Conservation (phyloP, 176 grass and related monocot genomes). For the Aechmea fasciata region DNA sequence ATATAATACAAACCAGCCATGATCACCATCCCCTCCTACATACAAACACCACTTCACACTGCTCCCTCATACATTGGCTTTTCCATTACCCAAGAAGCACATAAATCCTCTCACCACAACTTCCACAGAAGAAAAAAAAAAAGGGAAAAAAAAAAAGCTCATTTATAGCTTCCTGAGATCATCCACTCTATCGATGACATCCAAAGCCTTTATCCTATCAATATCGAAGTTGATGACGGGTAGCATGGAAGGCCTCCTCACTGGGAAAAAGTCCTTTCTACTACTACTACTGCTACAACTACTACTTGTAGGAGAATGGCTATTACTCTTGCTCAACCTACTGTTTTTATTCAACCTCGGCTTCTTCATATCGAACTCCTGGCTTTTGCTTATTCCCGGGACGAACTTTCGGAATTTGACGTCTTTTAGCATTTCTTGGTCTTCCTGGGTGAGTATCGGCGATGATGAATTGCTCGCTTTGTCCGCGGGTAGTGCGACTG, state of each 20-base stretch:
- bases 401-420: slow-evolving; percentile 69
- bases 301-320: slow-evolving; percentile 53
- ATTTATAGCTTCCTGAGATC: slow-evolving; percentile 42
- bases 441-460: slow-evolving; percentile 61
- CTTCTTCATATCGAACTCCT: slow-evolving; percentile 65
- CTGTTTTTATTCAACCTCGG: slow-evolving; percentile 38
- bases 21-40: slow-evolving; percentile 11
- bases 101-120: too few relatives aligned
- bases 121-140: too few relatives aligned
- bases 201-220: slow-evolving; percentile 73
- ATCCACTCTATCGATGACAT: slow-evolving; percentile 86
- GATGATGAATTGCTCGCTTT: slow-evolving; percentile 39
- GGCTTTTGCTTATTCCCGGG: slow-evolving; percentile 93
- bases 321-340: slow-evolving; percentile 94
- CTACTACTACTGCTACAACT: slow-evolving; percentile 37
- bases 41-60: too few relatives aligned
- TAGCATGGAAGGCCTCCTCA: slow-evolving; percentile 55
- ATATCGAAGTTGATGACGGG: slow-evolving; percentile 76
- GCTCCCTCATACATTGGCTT: too few relatives aligned
- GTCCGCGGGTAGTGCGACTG: slow-evolving; percentile 19
- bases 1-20: slow-evolving; percentile 25
- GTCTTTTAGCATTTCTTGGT: slow-evolving; percentile 74
- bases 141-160: too few relatives aligned
- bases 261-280: slow-evolving; percentile 37
- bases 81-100: too few relatives aligned